Percentiles rank a stretch among this genome's conserved stretches.
Evolutionary conservation across 805 yeast species (phyloP).

Genomic region (Debaryomyces maramus): DNA sequence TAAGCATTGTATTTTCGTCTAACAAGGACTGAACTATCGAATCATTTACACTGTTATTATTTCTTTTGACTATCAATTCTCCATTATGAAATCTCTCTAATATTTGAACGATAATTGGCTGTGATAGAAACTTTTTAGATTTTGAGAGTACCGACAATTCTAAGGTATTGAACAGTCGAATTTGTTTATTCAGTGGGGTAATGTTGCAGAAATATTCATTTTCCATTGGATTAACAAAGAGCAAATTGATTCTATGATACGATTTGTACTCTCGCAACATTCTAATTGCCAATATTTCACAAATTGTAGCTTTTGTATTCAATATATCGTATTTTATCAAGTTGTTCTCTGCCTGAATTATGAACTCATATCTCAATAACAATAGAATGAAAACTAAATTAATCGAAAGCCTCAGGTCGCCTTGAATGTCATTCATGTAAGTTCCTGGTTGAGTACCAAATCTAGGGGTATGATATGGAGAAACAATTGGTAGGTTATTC

Average conservation of each 20-base stretch:
- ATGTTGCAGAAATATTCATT: slow-evolving; percentile 19
- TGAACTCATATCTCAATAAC: slow-evolving; percentile 37
- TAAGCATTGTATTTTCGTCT: slow-evolving; percentile 3
- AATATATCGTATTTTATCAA: slow-evolving; percentile 37
- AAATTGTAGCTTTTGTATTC: slow-evolving; percentile 48
- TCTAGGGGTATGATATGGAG: slow-evolving; percentile 15
- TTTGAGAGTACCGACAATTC: slow-evolving; percentile 54
- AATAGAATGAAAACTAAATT: slow-evolving; percentile 33
- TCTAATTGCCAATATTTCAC: slow-evolving; percentile 54
- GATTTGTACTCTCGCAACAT: slow-evolving; percentile 48
- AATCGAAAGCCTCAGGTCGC: slow-evolving; percentile 21
- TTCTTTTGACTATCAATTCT: slow-evolving; percentile 35
- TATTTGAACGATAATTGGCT: slow-evolving; percentile 49
- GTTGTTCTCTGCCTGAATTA: slow-evolving; percentile 40
- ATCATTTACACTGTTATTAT: slow-evolving; percentile 8
- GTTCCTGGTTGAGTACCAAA: slow-evolving; percentile 18
- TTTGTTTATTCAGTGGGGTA: slow-evolving; percentile 3
- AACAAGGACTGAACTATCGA: slow-evolving; percentile 2
- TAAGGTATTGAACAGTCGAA: slow-evolving; percentile 40
- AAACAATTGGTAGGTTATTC: slow-evolving; percentile 24
- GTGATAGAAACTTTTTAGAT: slow-evolving; percentile 52
- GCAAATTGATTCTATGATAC: slow-evolving; percentile 42
- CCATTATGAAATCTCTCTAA: slow-evolving; percentile 54
- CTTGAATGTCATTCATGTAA: slow-evolving; percentile 4
- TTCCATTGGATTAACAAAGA: slow-evolving; percentile 48